These are phyloP conservation scores for Ogataea neopini DNA, from an alignment of 805 yeast genomes.

Conservation along the genomic window DNA sequence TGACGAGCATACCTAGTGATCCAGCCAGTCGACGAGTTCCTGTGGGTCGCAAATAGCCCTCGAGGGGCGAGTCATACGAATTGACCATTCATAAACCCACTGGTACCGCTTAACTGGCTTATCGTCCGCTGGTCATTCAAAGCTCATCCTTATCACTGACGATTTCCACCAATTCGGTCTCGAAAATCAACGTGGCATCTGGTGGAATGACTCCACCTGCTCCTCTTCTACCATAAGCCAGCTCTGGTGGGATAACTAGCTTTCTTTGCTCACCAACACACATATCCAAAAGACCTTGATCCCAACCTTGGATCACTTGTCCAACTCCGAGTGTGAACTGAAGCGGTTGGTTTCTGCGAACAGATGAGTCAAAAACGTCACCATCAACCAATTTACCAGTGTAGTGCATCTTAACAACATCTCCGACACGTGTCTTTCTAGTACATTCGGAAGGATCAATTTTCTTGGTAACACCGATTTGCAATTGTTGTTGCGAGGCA, in stretches of 20 bases:
- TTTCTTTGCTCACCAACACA: conserved; percentile 87
- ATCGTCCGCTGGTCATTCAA: too few species aligned
- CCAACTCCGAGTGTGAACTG: conserved; percentile 74
- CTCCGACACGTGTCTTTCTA: conserved; percentile 62
- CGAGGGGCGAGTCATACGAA: too few species aligned
- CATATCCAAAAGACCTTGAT: conserved; percentile 77
- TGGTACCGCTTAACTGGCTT: too few species aligned
- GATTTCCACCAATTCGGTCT: conserved; percentile 63
- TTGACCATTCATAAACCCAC: too few species aligned
- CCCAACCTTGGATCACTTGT: conserved; percentile 89
- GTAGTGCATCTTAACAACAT: conserved; percentile 73
- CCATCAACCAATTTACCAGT: conserved; percentile 71
- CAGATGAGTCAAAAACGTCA: conserved; percentile 73
- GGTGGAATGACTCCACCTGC: conserved; percentile 73
- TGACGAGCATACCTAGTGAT: too few species aligned
- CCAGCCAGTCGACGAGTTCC: too few species aligned
- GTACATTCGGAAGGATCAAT: conserved; percentile 55
- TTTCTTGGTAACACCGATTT: conserved; percentile 46
- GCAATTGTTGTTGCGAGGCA: conserved; percentile 12
- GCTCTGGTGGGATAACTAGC: conserved; percentile 72
- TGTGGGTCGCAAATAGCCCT: too few species aligned
- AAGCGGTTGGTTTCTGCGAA: conserved; percentile 64
- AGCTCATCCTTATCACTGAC: conserved; percentile 28
- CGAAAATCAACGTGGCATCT: conserved; percentile 67
- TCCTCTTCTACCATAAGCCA: conserved; percentile 78